Percentiles rank a stretch among this genome's conserved stretches.
Evolutionary conservation across 148 eudicot species (phyloP).

Genomic region (Polygonum aviculare): DNA sequence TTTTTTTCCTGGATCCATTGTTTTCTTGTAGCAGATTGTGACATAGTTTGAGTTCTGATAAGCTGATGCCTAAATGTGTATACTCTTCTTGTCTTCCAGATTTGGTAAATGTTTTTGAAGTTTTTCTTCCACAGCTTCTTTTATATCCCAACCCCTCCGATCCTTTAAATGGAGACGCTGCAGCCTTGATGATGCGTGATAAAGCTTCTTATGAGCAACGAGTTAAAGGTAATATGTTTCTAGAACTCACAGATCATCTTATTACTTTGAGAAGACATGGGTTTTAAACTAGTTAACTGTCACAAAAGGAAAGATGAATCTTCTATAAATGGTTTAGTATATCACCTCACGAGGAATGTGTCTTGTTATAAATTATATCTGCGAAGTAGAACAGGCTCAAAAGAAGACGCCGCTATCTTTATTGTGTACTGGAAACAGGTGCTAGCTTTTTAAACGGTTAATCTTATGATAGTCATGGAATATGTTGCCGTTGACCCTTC

Average conservation of each 20-base stretch:
- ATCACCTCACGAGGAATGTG: no score
- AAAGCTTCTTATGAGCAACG: slow-evolving; percentile 55
- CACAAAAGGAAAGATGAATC: no score
- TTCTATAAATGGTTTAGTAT: no score
- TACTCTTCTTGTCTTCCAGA: slow-evolving; percentile 30
- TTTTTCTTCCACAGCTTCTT: slow-evolving; percentile 85
- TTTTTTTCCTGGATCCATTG: background rate
- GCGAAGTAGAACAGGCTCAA: background rate
- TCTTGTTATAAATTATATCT: no score
- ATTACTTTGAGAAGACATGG: background rate
- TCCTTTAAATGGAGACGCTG: slow-evolving; percentile 92
- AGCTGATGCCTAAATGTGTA: slow-evolving; percentile 8
- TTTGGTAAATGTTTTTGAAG: slow-evolving; percentile 84
- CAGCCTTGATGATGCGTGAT: slow-evolving; percentile 82
- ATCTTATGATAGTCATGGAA: no score
- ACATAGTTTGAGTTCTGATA: slow-evolving; percentile 6
- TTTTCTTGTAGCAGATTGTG: background rate
- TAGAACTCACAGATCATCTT: background rate
- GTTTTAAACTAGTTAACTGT: background rate
- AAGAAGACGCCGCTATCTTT: background rate
- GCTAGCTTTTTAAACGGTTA: background rate
- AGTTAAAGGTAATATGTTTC: slow-evolving; percentile 60
- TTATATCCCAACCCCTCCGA: slow-evolving; percentile 84
- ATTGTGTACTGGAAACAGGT: background rate
- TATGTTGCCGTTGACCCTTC: no score